These are phyloP conservation scores for Tuber brumale DNA, from an alignment of 495 filamentous ascomycete genomes.

Conservation along the genomic window DNA sequence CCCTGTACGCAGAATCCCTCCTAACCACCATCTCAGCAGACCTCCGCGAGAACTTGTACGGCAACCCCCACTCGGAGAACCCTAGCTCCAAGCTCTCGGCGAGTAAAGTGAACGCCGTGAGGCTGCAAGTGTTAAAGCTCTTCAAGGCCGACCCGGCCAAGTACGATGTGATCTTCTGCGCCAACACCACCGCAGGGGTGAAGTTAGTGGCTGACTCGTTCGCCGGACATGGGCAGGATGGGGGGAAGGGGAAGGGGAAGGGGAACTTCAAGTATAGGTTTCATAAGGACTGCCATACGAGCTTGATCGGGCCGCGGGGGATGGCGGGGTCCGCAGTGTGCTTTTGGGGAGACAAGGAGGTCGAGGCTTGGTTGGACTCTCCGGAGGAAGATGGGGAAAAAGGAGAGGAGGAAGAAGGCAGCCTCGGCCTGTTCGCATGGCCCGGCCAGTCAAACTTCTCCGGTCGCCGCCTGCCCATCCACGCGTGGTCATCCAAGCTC, in stretches of 20 bases:
- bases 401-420: conserved; percentile 12
- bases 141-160: conserved; percentile 58
- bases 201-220: conserved; percentile 64
- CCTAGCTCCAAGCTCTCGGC: conserved; percentile 58
- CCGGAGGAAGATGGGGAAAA: conserved; percentile 8
- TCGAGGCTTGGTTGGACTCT: conserved; percentile 56
- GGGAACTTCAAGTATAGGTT: conserved; percentile 64
- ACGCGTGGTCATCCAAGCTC: conserved; percentile 51
- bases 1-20: conserved; percentile 60
- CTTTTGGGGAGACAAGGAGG: conserved; percentile 59
- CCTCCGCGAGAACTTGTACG: conserved; percentile 56
- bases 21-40: conserved; percentile 54
- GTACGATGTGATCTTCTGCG: conserved; percentile 63
- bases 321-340: conserved; percentile 54
- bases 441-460: conserved; percentile 77
- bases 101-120: conserved; percentile 54
- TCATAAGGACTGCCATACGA: conserved; percentile 68
- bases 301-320: conserved; percentile 63
- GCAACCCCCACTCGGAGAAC: conserved; percentile 71
- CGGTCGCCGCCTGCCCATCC: conserved; percentile 58
- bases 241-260: conserved; percentile 32
- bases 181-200: conserved; percentile 64
- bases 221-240: conserved; percentile 47
- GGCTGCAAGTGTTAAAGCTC: conserved; percentile 55
- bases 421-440: conserved; percentile 61